phyloP scores from a whole-genome alignment of 2,329 filamentous ascomycete genomes.

The Aureobasidium vineae region DNA sequence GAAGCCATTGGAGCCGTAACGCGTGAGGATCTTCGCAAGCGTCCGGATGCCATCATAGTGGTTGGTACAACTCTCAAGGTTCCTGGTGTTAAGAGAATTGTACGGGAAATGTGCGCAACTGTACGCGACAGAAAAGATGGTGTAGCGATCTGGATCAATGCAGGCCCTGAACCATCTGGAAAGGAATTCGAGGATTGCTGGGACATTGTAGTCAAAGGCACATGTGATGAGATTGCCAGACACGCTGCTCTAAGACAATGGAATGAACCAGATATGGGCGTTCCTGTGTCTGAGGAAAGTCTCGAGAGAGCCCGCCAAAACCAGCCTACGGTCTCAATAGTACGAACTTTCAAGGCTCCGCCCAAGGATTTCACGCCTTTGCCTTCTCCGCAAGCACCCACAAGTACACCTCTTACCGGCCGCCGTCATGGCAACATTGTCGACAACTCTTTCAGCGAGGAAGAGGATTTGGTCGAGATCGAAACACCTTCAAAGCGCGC shows the following conservation, averaged over 20 bases:
- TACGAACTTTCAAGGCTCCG: slow-evolving; percentile 26
- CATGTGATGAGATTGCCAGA: slow-evolving; percentile 82
- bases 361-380: slow-evolving; percentile 34
- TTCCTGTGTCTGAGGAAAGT: slow-evolving; percentile 49
- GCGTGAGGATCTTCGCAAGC: slow-evolving; percentile 75
- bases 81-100: slow-evolving; percentile 83
- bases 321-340: slow-evolving; percentile 40
- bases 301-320: slow-evolving; percentile 42
- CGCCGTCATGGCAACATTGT: slow-evolving; percentile 32
- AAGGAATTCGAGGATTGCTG: slow-evolving; percentile 88
- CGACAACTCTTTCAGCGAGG: slow-evolving; percentile 29
- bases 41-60: slow-evolving; percentile 89
- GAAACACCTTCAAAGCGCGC: slow-evolving; percentile 38
- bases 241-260: slow-evolving; percentile 62
- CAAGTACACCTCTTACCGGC: slow-evolving; percentile 31
- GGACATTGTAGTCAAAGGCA: slow-evolving; percentile 84
- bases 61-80: slow-evolving; percentile 96
- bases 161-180: slow-evolving; percentile 76
- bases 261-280: slow-evolving; percentile 52
- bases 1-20: slow-evolving; percentile 94
- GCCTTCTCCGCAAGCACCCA: slow-evolving; percentile 35
- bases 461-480: slow-evolving; percentile 35
- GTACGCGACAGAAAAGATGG: slow-evolving; percentile 74
- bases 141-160: slow-evolving; percentile 91
- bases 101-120: slow-evolving; percentile 84